A percentile compares a stretch with the other conserved stretches of the same genome.
Conservation (phyloP, 169 alveolate species). For the Blepharisma undulans region DNA sequence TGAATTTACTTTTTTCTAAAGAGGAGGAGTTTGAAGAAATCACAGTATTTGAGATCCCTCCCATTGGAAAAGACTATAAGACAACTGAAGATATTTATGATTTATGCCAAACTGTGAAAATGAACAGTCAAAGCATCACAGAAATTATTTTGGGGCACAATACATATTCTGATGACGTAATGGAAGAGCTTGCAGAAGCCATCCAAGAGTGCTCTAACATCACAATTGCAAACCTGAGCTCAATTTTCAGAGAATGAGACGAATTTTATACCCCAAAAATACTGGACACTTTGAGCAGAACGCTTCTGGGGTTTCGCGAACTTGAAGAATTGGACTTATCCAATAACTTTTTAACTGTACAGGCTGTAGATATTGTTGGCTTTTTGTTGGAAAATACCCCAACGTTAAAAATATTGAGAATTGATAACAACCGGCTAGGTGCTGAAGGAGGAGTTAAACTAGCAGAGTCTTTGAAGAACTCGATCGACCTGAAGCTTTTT, state of each 20-base stretch:
- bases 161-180: constrained; percentile 5
- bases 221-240: constrained; percentile 22
- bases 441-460: constrained; percentile 29
- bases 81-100: not conserved
- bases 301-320: not conserved
- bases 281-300: not conserved
- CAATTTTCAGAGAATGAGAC: not conserved
- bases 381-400: constrained; percentile 6
- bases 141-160: not conserved
- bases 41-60: not conserved
- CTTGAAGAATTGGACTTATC: constrained; percentile 2
- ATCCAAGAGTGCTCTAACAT: constrained; percentile 20
- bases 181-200: not conserved
- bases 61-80: not conserved
- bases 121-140: constrained; percentile 4
- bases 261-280: not conserved
- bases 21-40: not conserved
- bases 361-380: not conserved
- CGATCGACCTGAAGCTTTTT: not conserved
- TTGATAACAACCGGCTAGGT: constrained; percentile 33
- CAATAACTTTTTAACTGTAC: constrained; percentile 35
- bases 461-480: not conserved
- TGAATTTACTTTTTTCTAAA: not conserved
- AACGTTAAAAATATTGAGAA: not conserved
- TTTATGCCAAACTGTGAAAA: not conserved